phyloP scores from a whole-genome alignment of 2,329 filamentous ascomycete genomes.

The Fusarium robinianum region DNA sequence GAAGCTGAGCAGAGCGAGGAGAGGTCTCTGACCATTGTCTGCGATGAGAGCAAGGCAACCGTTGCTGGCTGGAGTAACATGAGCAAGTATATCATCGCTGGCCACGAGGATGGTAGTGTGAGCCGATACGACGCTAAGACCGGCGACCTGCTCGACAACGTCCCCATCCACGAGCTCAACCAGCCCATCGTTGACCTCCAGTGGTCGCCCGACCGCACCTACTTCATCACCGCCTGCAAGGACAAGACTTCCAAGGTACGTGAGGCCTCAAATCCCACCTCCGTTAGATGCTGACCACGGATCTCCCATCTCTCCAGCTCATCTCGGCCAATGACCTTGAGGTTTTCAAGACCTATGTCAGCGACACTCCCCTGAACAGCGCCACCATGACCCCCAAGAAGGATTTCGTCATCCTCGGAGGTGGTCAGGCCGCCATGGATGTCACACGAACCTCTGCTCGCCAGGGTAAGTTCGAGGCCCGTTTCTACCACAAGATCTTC shows the following conservation, averaged over 20 bases:
- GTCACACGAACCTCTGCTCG: slow-evolving; percentile 92
- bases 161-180: slow-evolving; percentile 84
- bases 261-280: not conserved
- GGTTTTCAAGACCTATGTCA: slow-evolving; percentile 87
- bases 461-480: slow-evolving; percentile 98
- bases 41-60: slow-evolving; percentile 94
- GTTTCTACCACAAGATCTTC: slow-evolving; percentile 99
- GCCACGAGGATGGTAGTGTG: slow-evolving; percentile 94
- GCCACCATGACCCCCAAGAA: slow-evolving; percentile 93
- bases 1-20: slow-evolving; percentile 84
- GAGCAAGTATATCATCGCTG: slow-evolving; percentile 94
- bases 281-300: slow-evolving; percentile 15
- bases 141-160: slow-evolving; percentile 80
- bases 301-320: slow-evolving; percentile 67
- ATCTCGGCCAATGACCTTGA: slow-evolving; percentile 84
- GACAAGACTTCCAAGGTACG: slow-evolving; percentile 92
- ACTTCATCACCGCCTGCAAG: slow-evolving; percentile 98
- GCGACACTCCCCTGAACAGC: slow-evolving; percentile 96
- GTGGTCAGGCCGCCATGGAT: slow-evolving; percentile 98
- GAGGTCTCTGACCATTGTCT: slow-evolving; percentile 83
- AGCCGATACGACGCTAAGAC: slow-evolving; percentile 92
- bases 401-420: slow-evolving; percentile 96
- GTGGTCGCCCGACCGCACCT: slow-evolving; percentile 90
- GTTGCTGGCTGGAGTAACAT: slow-evolving; percentile 97
- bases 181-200: slow-evolving; percentile 88